Conservation (phyloP, 75 land plant genomes). For the Gnetum montanum region DNA sequence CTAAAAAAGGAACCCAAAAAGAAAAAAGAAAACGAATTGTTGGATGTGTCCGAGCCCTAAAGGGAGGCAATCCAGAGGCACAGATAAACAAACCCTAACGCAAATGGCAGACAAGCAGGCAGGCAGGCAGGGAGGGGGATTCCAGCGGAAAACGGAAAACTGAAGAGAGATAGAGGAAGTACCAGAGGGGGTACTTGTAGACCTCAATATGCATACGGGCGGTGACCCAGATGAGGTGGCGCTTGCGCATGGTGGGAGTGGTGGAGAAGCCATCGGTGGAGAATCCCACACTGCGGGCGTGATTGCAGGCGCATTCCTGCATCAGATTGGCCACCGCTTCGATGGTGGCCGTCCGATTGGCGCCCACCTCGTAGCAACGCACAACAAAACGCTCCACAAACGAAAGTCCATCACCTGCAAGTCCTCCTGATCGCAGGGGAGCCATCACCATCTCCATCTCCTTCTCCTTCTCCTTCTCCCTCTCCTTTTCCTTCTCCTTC, state of each 20-base stretch:
- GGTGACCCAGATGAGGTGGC: conserved; percentile 87
- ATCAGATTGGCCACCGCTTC: conserved; percentile 86
- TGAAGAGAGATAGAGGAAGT: neutral
- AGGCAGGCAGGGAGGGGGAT: too few relatives aligned
- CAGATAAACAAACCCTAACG: too few relatives aligned
- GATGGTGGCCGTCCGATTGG: conserved; percentile 82
- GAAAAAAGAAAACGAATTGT: too few relatives aligned
- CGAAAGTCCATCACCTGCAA: conserved; percentile 47
- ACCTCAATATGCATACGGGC: conserved; percentile 95
- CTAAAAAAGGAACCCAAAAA: too few relatives aligned
- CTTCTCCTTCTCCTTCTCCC: neutral
- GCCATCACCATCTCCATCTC: conserved; percentile 25
- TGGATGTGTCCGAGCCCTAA: too few relatives aligned
- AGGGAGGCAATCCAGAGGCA: too few relatives aligned
- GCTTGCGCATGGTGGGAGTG: conserved; percentile 74
- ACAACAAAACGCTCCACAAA: conserved; percentile 82
- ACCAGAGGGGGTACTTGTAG: conserved; percentile 89
- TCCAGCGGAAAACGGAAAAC: too few relatives aligned
- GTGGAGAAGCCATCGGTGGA: conserved; percentile 96
- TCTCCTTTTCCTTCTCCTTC: neutral
- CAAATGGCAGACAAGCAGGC: too few relatives aligned
- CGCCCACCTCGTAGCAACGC: conserved; percentile 87
- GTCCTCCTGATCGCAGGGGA: conserved; percentile 43
- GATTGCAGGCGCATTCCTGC: conserved; percentile 94
- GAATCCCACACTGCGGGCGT: conserved; percentile 87